Base-by-base conservation (phyloP, 2,329 filamentous ascomycete genomes). In the Periconia sp. region DNA sequence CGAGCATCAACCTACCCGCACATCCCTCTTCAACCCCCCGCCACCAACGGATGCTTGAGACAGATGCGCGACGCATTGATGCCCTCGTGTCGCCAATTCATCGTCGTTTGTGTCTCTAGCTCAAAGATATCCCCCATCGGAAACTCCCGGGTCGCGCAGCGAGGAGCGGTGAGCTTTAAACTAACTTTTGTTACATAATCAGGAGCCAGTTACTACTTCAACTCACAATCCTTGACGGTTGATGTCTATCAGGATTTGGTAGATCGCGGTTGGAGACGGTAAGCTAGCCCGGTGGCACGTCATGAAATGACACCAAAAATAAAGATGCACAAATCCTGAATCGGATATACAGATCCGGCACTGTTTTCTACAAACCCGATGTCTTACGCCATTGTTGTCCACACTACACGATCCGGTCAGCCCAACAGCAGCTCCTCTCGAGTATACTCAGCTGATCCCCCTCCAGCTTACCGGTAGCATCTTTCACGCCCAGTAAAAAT, bases 321-420 rank as follows among this genome's bases (percentile, higher is more conserved):
- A 37, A 14, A 37, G 33, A n/a, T 37, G 33, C 33, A 14, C 11
- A 37, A 41, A 47, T 15, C 13, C 50, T 49, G 43, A 47, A 47
- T 49, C 20, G 19, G 23, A 20, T 40, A 18, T 17, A 23, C 45
- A 72, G 80, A 60, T 82, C 80, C 40, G 81, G 81, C 15, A 84
- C 77, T 27, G 78, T 91, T 9, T 77, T 94, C 46, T 94, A 94
- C 74, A 85, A 90, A 56, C 90, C 90, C 14, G 88, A 94, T 72
- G 86, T 91, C 64, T 82, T 82, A 54, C 81, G 86, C 52, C 90
- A 91, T 57, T 99, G 94, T 68, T 99, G 94, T 72, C 92, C 92
- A 43, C 92, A 97, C 68, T 97, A 93, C 71, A 92, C 89, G 1
- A 86, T 94, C 50, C 85, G 77, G 78, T 79, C 62, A 49, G 68